Conservation (phyloP, 257 asterid genomes). For the Lavandula angustifolia region DNA sequence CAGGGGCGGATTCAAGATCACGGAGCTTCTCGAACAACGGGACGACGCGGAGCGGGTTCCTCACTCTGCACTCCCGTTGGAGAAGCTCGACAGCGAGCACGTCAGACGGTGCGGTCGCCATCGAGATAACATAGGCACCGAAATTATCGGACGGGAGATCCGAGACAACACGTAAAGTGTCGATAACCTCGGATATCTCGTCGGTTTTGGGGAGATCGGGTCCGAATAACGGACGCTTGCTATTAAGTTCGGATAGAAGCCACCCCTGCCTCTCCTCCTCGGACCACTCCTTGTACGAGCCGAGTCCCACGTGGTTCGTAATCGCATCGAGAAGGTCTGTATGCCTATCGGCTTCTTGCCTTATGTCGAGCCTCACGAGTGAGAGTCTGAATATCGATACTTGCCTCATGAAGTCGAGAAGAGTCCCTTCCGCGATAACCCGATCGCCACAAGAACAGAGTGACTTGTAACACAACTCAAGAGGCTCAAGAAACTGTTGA, state of each 20-base stretch:
- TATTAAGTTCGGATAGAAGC: slow-evolving; percentile 73
- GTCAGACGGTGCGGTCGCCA: slow-evolving; percentile 93
- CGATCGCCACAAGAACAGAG: slow-evolving; percentile 82
- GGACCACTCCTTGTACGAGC: slow-evolving; percentile 82
- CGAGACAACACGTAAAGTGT: slow-evolving; percentile 65
- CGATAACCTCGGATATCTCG: slow-evolving; percentile 70
- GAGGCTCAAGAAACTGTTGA: slow-evolving; percentile 74
- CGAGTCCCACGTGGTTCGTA: slow-evolving; percentile 67
- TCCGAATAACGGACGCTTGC: slow-evolving; percentile 82
- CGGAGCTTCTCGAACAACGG: slow-evolving; percentile 84
- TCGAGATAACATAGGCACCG: slow-evolving; percentile 82
- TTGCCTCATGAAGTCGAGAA: slow-evolving; percentile 82
- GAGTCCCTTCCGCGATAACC: slow-evolving; percentile 81
- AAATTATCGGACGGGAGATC: slow-evolving; percentile 73
- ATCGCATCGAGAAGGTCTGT: slow-evolving; percentile 84
- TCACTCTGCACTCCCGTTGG: slow-evolving; percentile 69
- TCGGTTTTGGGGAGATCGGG: slow-evolving; percentile 76
- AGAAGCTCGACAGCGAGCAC: slow-evolving; percentile 85
- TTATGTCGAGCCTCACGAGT: slow-evolving; percentile 76
- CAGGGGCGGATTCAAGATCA: slow-evolving; percentile 80
- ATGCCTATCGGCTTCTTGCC: slow-evolving; percentile 90
- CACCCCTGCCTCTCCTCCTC: slow-evolving; percentile 82
- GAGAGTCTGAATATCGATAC: slow-evolving; percentile 89
- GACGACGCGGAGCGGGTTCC: slow-evolving; percentile 67
- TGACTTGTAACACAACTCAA: slow-evolving; percentile 82